Percentiles rank a stretch among this genome's conserved stretches.
phyloP scores from a whole-genome alignment of 1,139 yeast species.

The Kodamaea sp. region DNA sequence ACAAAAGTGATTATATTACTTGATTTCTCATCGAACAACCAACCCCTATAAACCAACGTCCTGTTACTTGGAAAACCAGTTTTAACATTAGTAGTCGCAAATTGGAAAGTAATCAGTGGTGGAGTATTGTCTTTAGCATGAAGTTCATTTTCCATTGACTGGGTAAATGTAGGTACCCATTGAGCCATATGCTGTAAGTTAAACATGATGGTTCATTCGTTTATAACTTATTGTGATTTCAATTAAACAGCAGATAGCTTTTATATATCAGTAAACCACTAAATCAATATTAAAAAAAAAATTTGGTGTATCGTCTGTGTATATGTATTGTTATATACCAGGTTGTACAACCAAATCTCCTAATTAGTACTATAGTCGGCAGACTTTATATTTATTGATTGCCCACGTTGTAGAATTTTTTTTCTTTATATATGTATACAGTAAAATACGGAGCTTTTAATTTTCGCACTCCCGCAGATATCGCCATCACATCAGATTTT shows the following conservation, averaged over 20 bases:
- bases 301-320: too few species aligned
- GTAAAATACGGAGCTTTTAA: too few species aligned
- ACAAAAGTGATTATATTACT: constrained; percentile 68
- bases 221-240: neutral
- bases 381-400: constrained; percentile 3
- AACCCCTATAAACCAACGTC: constrained; percentile 72
- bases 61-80: constrained; percentile 61
- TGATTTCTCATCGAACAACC: constrained; percentile 63
- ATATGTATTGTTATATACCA: too few species aligned
- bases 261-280: too few species aligned
- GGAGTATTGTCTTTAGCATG: constrained; percentile 26
- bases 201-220: constrained; percentile 13
- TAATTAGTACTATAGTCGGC: constrained; percentile 7
- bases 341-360: neutral
- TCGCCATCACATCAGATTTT: too few species aligned
- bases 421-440: neutral
- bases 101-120: constrained; percentile 58
- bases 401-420: constrained; percentile 4
- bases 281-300: too few species aligned
- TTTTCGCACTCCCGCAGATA: too few species aligned
- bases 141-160: constrained; percentile 46
- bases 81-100: constrained; percentile 58
- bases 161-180: constrained; percentile 62
- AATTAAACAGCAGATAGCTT: too few species aligned
- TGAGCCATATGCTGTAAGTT: constrained; percentile 58